Percentiles rank a stretch among this genome's conserved stretches.
phyloP scores from a whole-genome alignment of 2,329 filamentous ascomycete species.

The Penicillium hordei region DNA sequence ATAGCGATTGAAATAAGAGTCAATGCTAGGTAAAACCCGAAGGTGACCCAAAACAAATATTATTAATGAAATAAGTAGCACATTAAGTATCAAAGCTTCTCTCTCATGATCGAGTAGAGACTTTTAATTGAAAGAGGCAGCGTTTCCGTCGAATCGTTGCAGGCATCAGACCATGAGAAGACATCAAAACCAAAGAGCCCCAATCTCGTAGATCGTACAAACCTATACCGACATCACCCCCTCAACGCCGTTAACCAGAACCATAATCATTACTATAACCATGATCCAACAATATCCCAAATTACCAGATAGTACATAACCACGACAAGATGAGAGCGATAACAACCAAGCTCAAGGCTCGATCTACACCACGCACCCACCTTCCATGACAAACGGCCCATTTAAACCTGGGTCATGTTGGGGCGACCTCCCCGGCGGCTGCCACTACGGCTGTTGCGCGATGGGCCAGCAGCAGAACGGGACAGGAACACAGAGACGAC shows the following conservation, averaged over 20 bases:
- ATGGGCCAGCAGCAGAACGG: slow-evolving; percentile 35
- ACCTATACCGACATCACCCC: not conserved
- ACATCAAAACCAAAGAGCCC: not conserved
- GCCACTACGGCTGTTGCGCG: slow-evolving; percentile 33
- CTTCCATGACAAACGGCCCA: not conserved
- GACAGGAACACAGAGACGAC: slow-evolving; percentile 42
- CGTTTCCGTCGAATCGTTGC: slow-evolving; percentile 1
- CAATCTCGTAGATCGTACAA: not conserved
- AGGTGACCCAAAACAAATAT: slow-evolving; percentile 2
- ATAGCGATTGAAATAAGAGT: not conserved
- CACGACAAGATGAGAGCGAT: not conserved
- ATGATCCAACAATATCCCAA: not conserved
- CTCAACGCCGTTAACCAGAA: slow-evolving; percentile 3
- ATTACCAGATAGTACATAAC: slow-evolving; percentile 4
- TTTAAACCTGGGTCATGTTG: slow-evolving; percentile 49
- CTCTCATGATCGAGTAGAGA: not conserved
- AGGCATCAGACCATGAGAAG: slow-evolving; percentile 1
- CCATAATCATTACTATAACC: not conserved
- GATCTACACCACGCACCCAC: not conserved
- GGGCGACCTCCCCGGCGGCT: slow-evolving; percentile 36
- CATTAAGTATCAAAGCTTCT: slow-evolving; percentile 1
- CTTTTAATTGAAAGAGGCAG: not conserved
- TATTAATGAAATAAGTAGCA: slow-evolving; percentile 10
- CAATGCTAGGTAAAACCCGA: not conserved
- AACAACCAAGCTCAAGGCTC: not conserved